Conservation (phyloP, 441 rosid genomes). For the Arabidopsis lyrata region DNA sequence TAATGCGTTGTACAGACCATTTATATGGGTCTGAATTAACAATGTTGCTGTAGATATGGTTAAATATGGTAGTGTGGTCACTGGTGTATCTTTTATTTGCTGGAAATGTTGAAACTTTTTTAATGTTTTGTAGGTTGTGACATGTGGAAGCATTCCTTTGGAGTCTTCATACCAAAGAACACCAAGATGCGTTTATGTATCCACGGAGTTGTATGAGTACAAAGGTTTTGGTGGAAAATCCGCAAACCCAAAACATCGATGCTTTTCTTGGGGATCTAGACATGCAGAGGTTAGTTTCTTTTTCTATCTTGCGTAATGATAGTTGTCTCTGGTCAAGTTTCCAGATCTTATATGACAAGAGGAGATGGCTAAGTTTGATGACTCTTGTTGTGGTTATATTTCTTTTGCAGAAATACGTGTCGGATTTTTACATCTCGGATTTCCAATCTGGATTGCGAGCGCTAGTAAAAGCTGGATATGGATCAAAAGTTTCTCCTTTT, state of each 20-base stretch:
- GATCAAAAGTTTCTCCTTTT: constrained; percentile 89
- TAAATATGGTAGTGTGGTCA: neutral
- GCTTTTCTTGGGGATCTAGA: constrained; percentile 89
- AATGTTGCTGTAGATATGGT: constrained; percentile 14
- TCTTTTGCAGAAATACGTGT: constrained; percentile 74
- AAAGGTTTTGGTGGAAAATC: constrained; percentile 81
- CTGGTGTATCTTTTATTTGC: neutral
- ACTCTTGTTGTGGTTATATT: neutral
- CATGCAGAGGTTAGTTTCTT: constrained; percentile 67
- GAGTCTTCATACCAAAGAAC: constrained; percentile 88
- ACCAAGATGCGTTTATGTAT: constrained; percentile 85
- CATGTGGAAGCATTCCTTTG: constrained; percentile 92
- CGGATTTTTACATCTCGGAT: constrained; percentile 96
- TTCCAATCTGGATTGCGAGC: constrained; percentile 95
- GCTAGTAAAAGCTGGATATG: constrained; percentile 89
- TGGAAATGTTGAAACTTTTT: neutral
- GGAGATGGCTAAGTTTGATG: constrained; percentile 8
- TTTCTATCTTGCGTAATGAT: neutral
- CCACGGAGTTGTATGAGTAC: constrained; percentile 89
- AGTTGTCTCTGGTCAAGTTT: constrained; percentile 1
- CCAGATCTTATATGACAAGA: neutral
- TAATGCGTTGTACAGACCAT: neutral
- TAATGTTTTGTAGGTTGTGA: constrained; percentile 66
- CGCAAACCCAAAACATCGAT: constrained; percentile 72
- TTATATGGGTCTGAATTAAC: constrained; percentile 4